Base-by-base conservation (phyloP, 106 monocot genomes). In the Dendrobium catenatum region DNA sequence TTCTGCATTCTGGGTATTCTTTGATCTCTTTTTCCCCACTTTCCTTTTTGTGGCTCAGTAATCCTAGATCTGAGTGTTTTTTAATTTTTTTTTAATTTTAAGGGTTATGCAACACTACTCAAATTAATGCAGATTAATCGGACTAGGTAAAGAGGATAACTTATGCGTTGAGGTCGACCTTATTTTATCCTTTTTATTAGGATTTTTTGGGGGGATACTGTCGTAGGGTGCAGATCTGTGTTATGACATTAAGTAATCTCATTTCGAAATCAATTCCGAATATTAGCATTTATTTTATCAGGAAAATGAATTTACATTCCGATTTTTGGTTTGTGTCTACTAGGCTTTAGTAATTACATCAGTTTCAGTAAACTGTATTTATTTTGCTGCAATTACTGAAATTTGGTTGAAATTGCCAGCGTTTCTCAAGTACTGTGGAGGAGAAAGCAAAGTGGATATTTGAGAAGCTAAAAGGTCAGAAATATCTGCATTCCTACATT, bases 371-470 rank as follows among this genome's bases (percentile, higher is more conserved):
- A 37, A 37, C 15, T 37, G 10, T 37, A 70, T 29, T 37, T 26
- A 76, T 24, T 76, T 76, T 24, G 49, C 49, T 78, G 55, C n/a
- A n/a, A 11, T 61, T 73, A 41, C 31, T 42, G 74, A 68, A 67
- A 64, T 55, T 15, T 85, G 44, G 18, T 79, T 42, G 46, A 73
- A 51, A 77, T 78, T 85, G 55, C 72, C 91, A 99, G 98, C 82
- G 83, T 13, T 86, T 99, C 85, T 99, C 98, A 27, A 93, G 70
- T 81, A 89, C 91, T 56, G 98, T 99, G 72, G 98, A 99, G 83
- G 98, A 88, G 81, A 99, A 95, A 82, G 98, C 98, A 15, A 99
- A 94, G 74, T 99, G 98, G 98, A 64, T 99, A 42, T 95, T 99
- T 76, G 95, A 99, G 22, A 95, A 99, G 81, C 72, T 99, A 16